Evolutionary conservation across 768 basidiomycete species (phyloP), one percentile per base, ranked within the genome.

Genomic region (Rhizopogon salebrosus): DNA sequence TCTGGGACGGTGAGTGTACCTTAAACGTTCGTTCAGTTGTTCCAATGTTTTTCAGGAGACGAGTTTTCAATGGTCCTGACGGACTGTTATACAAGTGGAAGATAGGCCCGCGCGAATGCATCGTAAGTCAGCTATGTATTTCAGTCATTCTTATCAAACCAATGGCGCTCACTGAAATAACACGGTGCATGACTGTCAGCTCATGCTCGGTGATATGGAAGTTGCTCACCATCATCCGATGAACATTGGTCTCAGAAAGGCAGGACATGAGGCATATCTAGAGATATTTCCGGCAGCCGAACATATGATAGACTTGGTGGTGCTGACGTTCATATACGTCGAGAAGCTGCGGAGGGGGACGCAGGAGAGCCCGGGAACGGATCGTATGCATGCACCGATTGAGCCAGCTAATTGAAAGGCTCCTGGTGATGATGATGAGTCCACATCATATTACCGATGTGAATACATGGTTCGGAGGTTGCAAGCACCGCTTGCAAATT

Each of bases 261-360:
- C 27, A 51, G 20, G 35, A 9, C 52, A 51, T 35, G 34, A 56
- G 27, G 60, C 64, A 7, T 59, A 58, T 6, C 55, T 69, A 20
- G 68, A 69, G 40, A 56, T 69, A 10, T 55, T 41, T 34, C 42
- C 58, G 1, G 50, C 39, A 9, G 60, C 60, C 16, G 59, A 60
- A n/a, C 60, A 62, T 37, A 63, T 68, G 48, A 22, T 64, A 13
- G 69, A 68, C 36, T 53, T 67, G 20, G 64, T 70, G 23, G 20
- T 69, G 18, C 49, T 65, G 35, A 68, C 69, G 1, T 68, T 69
- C 23, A 58, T 64, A 20, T 70, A 63, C 39, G 56, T 66, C 7
- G 63, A 68, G 40, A 66, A 62, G 18, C 40, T 63, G 45, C 55
- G 64, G 35, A 64, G 58, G 42, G 62, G 45, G 22, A 6, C 31